Evolutionary conservation across 805 yeast species (phyloP), one percentile per base, ranked within the genome.

Genomic region (Candida ascalaphidarum): DNA sequence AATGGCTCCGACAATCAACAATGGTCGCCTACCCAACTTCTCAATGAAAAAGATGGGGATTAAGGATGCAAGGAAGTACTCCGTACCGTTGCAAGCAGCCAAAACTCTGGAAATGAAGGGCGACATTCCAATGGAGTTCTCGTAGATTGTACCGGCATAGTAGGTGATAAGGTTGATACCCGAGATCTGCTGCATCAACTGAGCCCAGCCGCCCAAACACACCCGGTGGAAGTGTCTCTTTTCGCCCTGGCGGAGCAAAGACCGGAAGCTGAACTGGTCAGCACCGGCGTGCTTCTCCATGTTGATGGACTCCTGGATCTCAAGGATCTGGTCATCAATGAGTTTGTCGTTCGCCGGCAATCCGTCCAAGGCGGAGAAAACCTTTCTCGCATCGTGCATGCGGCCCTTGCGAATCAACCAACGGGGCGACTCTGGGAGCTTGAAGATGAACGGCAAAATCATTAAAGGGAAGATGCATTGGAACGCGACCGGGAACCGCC

Each of bases 11-110:
- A 46, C 41, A 14, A 60, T 31, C 30, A 61, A 68, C 33, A 63
- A 45, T 7, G 48, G 49, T 27, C 62, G 36, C 37, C 62, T 50
- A 7, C 63, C 77, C 26, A 58, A 53, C 21, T 46, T 52, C 33
- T 71, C 76, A 43, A 68, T n/a, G n/a, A n/a, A n/a, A n/a, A n/a
- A n/a, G n/a, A n/a, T 54, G 1, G 77, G 65, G 25, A 68, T 41
- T 35, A 60, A 48, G 4, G 71, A 61, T 1, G 62, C 61, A 33
- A 61, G 37, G 28, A 60, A 51, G 40, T 60, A 71, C 32, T 59
- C 66, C 3, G 64, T 60, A 32, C 73, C 63, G 29, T 57, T 57
- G 38, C 58, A 52, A 13, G 65, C 54, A 11, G 56, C 52, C 25
- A 69, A 46, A 14, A 61, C 46, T 28, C 62, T 53, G 6, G 74